Evolutionary conservation across 345 rosid species (phyloP), one percentile per base, ranked within the genome.

Genomic region (Eucalyptus cloeziana): DNA sequence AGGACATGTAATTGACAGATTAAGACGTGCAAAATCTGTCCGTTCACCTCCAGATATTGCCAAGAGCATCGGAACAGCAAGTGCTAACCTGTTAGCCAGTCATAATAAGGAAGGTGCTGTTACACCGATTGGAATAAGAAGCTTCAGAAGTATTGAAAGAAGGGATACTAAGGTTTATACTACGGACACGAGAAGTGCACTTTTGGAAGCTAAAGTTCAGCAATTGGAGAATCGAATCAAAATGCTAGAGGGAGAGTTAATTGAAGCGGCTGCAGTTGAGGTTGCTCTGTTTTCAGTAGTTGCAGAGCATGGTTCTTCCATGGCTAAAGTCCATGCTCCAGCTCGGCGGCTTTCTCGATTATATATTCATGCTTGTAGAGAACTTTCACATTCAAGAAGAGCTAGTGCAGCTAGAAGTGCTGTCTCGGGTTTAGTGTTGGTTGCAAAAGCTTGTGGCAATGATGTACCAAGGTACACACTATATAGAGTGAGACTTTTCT

Each of bases 361-460:
- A 54, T 97, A 96, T 94, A 94, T 94, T 91, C 96, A 96, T 93
- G 93, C 96, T 87, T 95, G 93, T 92, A 92, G 87, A 89, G 96
- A 95, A 91, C 90, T 80, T 49, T 92, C 90, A 87, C 92, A 86
- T 51, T 89, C 93, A 90, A 94, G 98, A 90, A 93, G 94, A 94
- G 96, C 96, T 49, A 93, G 92, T 91, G 99, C 97, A 64, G 97
- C 98, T 87, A 94, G 93, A 95, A 96, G 95, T 93, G 95, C 93
- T 49, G 93, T 95, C 90, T 97, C 98, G 24, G 98, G 99, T 86
- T 89, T 97, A 89, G 93, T 94, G 90, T 92, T 96, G 92, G 96
- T 94, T 8, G 96, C 98, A 88, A 97, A 97, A 93, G 97, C 99
- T 83, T 97, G 99, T 89, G 99, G 99, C 86, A 96, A 96, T 89